These are phyloP conservation scores for Eurotiales sp. DNA, from an alignment of 2,329 filamentous ascomycete species.

Conservation along the genomic window DNA sequence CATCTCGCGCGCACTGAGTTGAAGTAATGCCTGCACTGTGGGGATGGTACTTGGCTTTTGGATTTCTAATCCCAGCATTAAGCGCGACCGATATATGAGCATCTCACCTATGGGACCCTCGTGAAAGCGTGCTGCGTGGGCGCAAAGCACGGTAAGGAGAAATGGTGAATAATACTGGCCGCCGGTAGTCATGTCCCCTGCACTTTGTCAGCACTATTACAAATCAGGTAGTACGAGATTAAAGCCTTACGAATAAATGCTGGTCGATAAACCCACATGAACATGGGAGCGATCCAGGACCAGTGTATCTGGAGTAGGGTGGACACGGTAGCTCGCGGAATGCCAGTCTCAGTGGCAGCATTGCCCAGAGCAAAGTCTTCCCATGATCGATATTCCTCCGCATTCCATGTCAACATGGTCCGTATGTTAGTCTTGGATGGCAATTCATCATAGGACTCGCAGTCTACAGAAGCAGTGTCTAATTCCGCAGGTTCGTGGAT, in stretches of 20 bases:
- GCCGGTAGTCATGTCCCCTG: slow-evolving; percentile 3
- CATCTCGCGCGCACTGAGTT: slow-evolving; percentile 26
- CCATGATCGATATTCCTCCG: background rate
- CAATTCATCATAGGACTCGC: background rate
- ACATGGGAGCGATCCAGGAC: slow-evolving; percentile 5
- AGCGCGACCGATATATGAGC: slow-evolving; percentile 20
- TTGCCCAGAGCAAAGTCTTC: slow-evolving; percentile 3
- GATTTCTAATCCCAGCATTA: slow-evolving; percentile 25
- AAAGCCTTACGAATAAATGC: slow-evolving; percentile 3
- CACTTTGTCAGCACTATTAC: background rate
- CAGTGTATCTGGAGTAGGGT: slow-evolving; percentile 1
- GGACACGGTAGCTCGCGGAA: background rate
- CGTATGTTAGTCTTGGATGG: background rate
- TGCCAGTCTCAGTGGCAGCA: background rate
- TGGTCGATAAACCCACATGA: slow-evolving; percentile 9
- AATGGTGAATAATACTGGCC: slow-evolving; percentile 2
- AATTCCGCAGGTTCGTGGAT: background rate
- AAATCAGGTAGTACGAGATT: background rate
- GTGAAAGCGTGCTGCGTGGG: slow-evolving; percentile 1
- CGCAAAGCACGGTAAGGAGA: background rate
- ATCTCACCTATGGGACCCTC: background rate
- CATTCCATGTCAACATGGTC: background rate
- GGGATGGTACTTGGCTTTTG: slow-evolving; percentile 24
- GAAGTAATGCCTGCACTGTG: slow-evolving; percentile 27
- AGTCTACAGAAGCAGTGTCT: no score